These are phyloP conservation scores for Diaporthe ilicicola DNA, from an alignment of 2,329 filamentous ascomycete genomes.

Conservation along the genomic window DNA sequence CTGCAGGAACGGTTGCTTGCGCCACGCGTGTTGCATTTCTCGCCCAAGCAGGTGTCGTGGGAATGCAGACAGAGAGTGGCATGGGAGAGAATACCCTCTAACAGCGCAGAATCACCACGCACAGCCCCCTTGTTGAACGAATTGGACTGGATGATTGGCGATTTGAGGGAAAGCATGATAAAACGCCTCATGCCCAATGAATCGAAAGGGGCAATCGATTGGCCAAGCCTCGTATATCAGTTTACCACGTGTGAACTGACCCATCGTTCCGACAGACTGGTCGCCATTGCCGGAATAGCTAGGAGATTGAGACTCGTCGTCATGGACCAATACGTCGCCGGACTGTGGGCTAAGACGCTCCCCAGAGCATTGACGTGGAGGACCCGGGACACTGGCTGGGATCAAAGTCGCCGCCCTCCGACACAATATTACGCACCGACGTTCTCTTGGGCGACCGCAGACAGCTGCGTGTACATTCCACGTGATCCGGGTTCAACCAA, in stretches of 20 bases:
- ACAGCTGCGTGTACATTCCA: background rate
- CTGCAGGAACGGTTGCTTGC: background rate
- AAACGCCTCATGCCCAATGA: background rate
- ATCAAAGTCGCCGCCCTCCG: background rate
- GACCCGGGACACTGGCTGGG: background rate
- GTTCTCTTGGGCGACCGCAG: background rate
- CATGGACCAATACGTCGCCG: background rate
- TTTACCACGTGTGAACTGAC: background rate
- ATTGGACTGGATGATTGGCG: background rate
- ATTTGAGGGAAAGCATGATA: background rate
- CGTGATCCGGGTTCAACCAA: background rate
- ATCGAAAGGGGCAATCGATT: background rate
- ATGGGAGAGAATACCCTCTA: background rate
- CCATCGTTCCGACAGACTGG: background rate
- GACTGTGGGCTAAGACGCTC: background rate
- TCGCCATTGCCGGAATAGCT: background rate
- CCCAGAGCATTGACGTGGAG: background rate
- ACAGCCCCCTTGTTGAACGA: background rate
- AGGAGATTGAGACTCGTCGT: background rate
- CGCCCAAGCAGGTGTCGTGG: background rate
- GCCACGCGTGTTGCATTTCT: background rate
- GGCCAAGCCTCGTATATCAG: background rate
- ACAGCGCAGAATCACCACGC: background rate
- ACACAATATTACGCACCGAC: background rate
- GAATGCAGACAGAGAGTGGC: background rate